Conservation (phyloP, 1,139 yeast genomes). For the Magnusiomyces sp. region DNA sequence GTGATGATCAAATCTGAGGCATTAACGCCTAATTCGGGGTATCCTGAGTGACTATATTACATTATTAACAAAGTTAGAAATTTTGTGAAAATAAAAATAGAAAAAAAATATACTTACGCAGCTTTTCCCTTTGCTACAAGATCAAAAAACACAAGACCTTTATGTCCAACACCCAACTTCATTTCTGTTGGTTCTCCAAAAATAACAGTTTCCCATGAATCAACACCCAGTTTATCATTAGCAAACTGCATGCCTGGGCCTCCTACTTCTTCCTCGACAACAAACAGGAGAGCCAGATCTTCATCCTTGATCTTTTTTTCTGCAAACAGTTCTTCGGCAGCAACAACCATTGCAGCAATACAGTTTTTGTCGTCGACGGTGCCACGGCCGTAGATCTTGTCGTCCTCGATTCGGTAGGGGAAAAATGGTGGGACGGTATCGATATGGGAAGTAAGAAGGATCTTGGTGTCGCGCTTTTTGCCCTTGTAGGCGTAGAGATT, state of each 20-base stretch:
- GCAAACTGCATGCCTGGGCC: constrained; percentile 55
- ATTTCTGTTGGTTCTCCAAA: constrained; percentile 73
- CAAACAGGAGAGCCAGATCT: constrained; percentile 52
- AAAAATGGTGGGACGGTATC: constrained; percentile 83
- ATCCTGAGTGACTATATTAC: constrained; percentile 46
- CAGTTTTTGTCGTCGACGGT: constrained; percentile 55
- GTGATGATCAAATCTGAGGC: constrained; percentile 53
- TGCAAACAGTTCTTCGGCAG: constrained; percentile 40
- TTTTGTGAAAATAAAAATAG: neutral
- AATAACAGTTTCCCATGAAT: constrained; percentile 49
- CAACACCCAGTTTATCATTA: constrained; percentile 33
- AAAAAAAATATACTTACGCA: constrained; percentile 24
- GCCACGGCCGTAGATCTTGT: constrained; percentile 55
- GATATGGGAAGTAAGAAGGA: constrained; percentile 66
- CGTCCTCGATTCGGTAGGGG: constrained; percentile 58
- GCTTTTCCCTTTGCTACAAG: constrained; percentile 48
- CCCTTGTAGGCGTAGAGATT: constrained; percentile 56
- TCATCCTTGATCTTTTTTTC: constrained; percentile 39
- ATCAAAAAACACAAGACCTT: constrained; percentile 42
- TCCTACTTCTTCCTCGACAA: constrained; percentile 59
- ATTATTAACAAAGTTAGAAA: neutral
- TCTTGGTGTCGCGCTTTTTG: constrained; percentile 37
- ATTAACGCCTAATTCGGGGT: constrained; percentile 59
- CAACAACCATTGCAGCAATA: constrained; percentile 47
- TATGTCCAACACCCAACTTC: constrained; percentile 63